phyloP scores from a whole-genome alignment of 2,329 filamentous ascomycete species.

The Pestalotiopsis sp. region DNA sequence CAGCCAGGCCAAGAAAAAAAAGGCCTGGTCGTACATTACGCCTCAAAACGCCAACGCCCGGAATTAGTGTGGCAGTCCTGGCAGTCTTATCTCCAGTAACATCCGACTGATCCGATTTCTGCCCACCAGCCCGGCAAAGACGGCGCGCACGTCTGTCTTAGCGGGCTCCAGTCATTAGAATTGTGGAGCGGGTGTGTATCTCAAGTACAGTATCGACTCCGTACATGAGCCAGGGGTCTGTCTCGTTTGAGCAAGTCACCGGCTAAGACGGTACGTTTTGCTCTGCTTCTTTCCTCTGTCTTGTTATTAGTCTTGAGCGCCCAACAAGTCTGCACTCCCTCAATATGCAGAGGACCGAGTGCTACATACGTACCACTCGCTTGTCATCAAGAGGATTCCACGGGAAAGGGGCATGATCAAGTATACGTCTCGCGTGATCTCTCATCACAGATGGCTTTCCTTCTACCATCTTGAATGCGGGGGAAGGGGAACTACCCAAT shows the following conservation, averaged over 20 bases:
- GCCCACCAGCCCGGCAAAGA: not conserved
- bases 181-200: not conserved
- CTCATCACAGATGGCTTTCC: too few relatives aligned
- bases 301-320: too few relatives aligned
- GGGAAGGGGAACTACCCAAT: too few relatives aligned
- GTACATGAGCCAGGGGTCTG: not conserved
- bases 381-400: too few relatives aligned
- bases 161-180: not conserved
- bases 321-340: too few relatives aligned
- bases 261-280: not conserved
- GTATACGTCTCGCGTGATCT: too few relatives aligned
- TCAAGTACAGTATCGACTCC: not conserved
- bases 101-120: slow-evolving; percentile 1
- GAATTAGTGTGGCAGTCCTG: not conserved
- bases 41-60: not conserved
- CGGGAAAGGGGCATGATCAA: too few relatives aligned
- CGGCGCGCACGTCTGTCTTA: not conserved
- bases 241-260: not conserved
- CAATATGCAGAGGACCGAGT: too few relatives aligned
- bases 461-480: too few relatives aligned
- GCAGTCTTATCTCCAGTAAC: slow-evolving; percentile 2
- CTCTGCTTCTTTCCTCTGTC: too few relatives aligned
- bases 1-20: not conserved
- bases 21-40: not conserved
- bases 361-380: too few relatives aligned